Base-by-base conservation (phyloP, 345 rosid species). In the Populus pruinosa region DNA sequence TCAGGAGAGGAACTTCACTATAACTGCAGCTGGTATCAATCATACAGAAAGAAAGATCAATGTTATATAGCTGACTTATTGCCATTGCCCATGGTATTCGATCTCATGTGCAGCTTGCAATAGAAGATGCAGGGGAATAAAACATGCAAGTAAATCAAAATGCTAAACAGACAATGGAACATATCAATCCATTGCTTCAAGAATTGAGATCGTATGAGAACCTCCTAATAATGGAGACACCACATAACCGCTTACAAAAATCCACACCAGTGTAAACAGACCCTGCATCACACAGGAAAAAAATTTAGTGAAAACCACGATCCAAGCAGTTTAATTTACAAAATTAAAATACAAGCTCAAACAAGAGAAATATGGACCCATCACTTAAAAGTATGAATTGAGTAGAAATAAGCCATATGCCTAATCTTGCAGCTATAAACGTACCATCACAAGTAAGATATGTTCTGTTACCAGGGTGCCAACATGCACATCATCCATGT, bases 221-320 rank as follows among this genome's bases (percentile, higher is more conserved):
- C 99, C 99, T 96, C 85, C 99, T 88, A 76, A 96, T 92, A 76
- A 96, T 94, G 35, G 98, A 93, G 75, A 96, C 99, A 73, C 99
- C 99, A 62, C 99, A 96, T 80, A 96, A 83, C 83, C 97, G 87
- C 86, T 96, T 96, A 86, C 98, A 96, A 87, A 96, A 96, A 85
- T 96, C 99, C 85, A 93, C 97, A 71, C 99, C 99, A 49, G 94
- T 90, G 84, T 96, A 96, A 21, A 96, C 98, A 74, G 98, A 91
- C 50, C 94, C 99, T 96, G 93, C 84, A 84, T 70, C 33, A 70
- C 79, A 67, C 72, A 72, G 6, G 5, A 73, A 67, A 69, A 73
- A 38, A 39, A n/a, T 67, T 43, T 43, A 62, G 47, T 36, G 7
- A 66, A 27, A 56, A n/a, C 25, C 63, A 33, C 1, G 31, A 27